These are phyloP conservation scores for Yamadazyma mexicana DNA, from an alignment of 1,139 yeast species.

Conservation along the genomic window DNA sequence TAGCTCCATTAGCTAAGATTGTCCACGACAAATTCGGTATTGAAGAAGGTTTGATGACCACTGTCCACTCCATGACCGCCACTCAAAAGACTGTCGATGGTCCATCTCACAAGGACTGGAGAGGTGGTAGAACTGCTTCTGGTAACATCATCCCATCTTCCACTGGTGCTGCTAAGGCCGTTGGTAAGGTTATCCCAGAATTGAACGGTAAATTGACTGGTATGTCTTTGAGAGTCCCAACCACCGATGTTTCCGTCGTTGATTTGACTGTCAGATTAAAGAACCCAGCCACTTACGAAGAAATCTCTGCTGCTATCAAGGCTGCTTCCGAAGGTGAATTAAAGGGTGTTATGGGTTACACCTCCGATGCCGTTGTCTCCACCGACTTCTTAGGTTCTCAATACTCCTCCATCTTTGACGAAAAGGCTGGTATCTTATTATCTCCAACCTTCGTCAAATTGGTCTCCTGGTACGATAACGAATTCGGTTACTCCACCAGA, in stretches of 20 bases:
- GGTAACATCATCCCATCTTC: conserved; percentile 89
- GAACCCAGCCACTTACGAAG: conserved; percentile 71
- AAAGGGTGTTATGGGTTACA: conserved; percentile 80
- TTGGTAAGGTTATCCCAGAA: conserved; percentile 86
- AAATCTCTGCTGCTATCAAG: conserved; percentile 72
- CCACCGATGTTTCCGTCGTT: conserved; percentile 76
- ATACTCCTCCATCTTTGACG: conserved; percentile 81
- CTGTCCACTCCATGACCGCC: conserved; percentile 88
- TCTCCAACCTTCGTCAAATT: conserved; percentile 83
- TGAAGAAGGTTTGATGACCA: conserved; percentile 88
- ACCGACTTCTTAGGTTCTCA: conserved; percentile 78
- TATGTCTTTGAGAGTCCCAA: conserved; percentile 86
- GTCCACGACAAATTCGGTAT: conserved; percentile 77
- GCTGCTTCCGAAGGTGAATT: conserved; percentile 66
- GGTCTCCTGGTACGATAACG: conserved; percentile 89
- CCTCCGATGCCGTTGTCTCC: conserved; percentile 84
- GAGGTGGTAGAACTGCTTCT: conserved; percentile 92
- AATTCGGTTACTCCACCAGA: conserved; percentile 91
- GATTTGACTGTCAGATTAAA: conserved; percentile 53
- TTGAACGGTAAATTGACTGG: conserved; percentile 89
- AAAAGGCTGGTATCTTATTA: conserved; percentile 81
- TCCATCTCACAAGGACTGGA: conserved; percentile 93
- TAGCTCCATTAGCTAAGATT: conserved; percentile 86
- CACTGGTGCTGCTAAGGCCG: conserved; percentile 93
- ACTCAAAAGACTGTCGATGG: conserved; percentile 91